phyloP scores from a whole-genome alignment of 192 early-diverging fungal genomes.

The Backusella westeae region DNA sequence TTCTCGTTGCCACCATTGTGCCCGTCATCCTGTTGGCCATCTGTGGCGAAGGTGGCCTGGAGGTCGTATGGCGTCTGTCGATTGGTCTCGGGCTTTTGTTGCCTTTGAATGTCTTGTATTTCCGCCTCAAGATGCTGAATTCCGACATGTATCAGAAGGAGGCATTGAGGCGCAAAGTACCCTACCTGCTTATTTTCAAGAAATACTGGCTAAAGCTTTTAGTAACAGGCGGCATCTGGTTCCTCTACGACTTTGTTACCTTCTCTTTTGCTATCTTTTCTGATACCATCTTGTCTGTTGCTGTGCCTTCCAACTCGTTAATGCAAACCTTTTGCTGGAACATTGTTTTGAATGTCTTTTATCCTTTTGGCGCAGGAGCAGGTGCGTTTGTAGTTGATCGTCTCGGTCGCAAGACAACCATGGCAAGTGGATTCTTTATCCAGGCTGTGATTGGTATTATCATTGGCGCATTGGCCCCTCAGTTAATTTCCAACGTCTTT shows the following conservation, averaged over 20 bases:
- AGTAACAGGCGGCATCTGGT: constrained; percentile 45
- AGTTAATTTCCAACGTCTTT: constrained; percentile 31
- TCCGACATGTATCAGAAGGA: constrained; percentile 49
- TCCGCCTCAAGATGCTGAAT: constrained; percentile 59
- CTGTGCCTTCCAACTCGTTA: constrained; percentile 34
- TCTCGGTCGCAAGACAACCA: constrained; percentile 49
- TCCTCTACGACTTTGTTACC: constrained; percentile 43
- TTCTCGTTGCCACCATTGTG: constrained; percentile 40
- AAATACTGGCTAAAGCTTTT: constrained; percentile 53
- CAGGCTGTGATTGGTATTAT: constrained; percentile 44
- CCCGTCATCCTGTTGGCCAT: constrained; percentile 40
- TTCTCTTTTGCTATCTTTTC: constrained; percentile 36
- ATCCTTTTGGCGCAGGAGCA: constrained; percentile 45
- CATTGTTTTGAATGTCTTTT: constrained; percentile 50
- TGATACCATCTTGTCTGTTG: constrained; percentile 23
- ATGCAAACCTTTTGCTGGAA: constrained; percentile 52
- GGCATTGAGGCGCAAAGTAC: constrained; percentile 44
- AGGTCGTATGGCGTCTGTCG: constrained; percentile 48
- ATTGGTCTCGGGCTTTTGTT: constrained; percentile 49
- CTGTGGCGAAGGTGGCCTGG: constrained; percentile 38
- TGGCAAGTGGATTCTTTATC: constrained; percentile 50
- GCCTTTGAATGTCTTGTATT: constrained; percentile 45
- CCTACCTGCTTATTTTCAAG: constrained; percentile 48
- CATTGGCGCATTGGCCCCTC: constrained; percentile 40
- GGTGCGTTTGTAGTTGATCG: constrained; percentile 43